phyloP scores from a whole-genome alignment of 192 early-diverging fungal species.

The Coemansia biformis region DNA sequence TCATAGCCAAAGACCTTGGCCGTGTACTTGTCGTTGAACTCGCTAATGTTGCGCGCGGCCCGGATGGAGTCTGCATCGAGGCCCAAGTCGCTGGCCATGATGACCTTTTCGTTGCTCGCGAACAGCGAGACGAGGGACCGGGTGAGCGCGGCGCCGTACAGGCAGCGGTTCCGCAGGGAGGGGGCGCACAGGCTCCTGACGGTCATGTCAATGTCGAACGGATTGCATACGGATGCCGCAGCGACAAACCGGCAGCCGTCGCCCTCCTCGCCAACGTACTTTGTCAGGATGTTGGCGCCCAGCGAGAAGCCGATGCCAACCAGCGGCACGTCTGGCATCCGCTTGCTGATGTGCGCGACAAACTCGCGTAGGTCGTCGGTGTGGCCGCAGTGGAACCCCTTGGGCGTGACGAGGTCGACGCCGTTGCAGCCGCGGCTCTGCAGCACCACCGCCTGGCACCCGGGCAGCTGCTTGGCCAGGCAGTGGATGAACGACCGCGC shows the following conservation, averaged over 20 bases:
- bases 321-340: constrained; percentile 60
- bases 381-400: constrained; percentile 73
- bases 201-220: constrained; percentile 69
- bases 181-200: constrained; percentile 45
- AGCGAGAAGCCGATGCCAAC: constrained; percentile 86
- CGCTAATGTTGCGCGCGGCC: constrained; percentile 57
- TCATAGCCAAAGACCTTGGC: constrained; percentile 67
- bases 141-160: constrained; percentile 60
- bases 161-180: constrained; percentile 52
- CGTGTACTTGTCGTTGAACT: constrained; percentile 81
- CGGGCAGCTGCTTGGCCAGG: constrained; percentile 46
- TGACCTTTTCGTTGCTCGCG: constrained; percentile 43
- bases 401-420: constrained; percentile 64
- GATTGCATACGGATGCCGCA: constrained; percentile 78
- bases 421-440: constrained; percentile 87
- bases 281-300: constrained; percentile 89
- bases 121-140: constrained; percentile 52
- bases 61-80: constrained; percentile 44
- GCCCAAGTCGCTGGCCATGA: constrained; percentile 46
- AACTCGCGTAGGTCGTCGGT: constrained; percentile 70
- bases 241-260: constrained; percentile 69
- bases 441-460: constrained; percentile 72
- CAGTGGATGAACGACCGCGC: constrained; percentile 35
- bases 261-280: constrained; percentile 81
- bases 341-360: constrained; percentile 29